Base-by-base conservation (phyloP, 139 green algal species). In the Nannochloris sp. region DNA sequence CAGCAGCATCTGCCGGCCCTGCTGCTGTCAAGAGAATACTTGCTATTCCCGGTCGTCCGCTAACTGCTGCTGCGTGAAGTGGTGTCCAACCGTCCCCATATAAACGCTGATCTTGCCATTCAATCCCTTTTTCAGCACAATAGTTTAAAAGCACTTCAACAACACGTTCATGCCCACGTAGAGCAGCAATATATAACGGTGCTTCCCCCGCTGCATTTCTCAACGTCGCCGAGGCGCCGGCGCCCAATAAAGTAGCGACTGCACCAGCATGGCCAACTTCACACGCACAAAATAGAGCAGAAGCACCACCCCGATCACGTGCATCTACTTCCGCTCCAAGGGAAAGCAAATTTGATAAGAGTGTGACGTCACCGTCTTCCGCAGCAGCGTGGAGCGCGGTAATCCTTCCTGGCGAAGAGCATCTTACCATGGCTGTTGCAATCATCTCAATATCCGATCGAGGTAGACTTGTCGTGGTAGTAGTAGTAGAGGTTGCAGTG, bases 11-110 rank as follows among this genome's bases (percentile, higher is more conserved):
- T 25, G 48, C 29, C 2, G 23, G 9, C 48, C 25, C 19, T 24
- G 60, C 60, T 34, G 35, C 35, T 19, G 35, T 9, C 31, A 9
- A n/a, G 60, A 67, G 60, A 4, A n/a, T 13, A 35, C 4, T 4
- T 34, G 56, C 82, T 7, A 87, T 65, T 47, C 45, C n/a, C 25
- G 37, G 44, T 0, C 67, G 64, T 15, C 86, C 72, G 1, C 82
- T 87, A 37, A 96, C 87, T 6, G 85, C 81, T 5, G 90, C 87
- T 0, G 89, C 89, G 76, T 92, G 91, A 4, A 97, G 76, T 6
- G 90, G 90, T 3, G 89, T 96, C 90, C 90, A 96, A 6, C 76
- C 75, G 64, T 95, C 89, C 2, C 73, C 75, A 64, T 93, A 91
- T 51, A 89, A 60, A 9, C n/a, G 34, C 1, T 55, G 34, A 5